Base-by-base conservation (phyloP, 176 grass and related monocot genomes). In the Hordeum marinum region DNA sequence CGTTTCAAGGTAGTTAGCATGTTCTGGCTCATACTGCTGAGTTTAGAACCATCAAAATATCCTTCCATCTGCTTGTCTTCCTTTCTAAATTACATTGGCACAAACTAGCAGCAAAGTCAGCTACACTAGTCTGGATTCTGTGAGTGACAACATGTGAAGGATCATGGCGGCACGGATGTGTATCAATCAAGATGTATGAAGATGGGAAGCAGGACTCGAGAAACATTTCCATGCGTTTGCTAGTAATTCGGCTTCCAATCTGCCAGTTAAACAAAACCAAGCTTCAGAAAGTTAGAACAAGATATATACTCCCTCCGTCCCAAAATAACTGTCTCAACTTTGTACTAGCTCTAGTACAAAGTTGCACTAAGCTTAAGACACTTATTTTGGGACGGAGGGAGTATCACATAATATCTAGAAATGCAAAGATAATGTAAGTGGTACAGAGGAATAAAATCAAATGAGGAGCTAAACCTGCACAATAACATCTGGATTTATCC, bases 181-280 rank as follows among this genome's bases (percentile, higher is more conserved):
- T 81, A 77, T 98, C 92, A 61, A 95, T 82, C 89, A 98, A 89
- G 81, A 98, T 89, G 85, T 98, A 95, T 65, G 95, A 91, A 87
- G 87, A 80, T 73, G 93, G 91, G 80, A 72, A 86, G 45, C 85
- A 98, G 57, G 83, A 80, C 79, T 98, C 93, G 0, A 98, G 77
- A 78, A 95, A 93, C 40, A 85, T 82, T 76, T 80, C 90, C 72
- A 98, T 74, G 23, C 91, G 91, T 85, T 93, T 95, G 93, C 95
- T 98, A 84, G 95, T 98, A 57, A 98, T 91, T 43, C 89, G 92
- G 80, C 93, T 93, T 63, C 95, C 95, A 90, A 98, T 92, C 95
- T 98, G 91, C 77, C 43, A 90, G 86, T 75, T 79, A 39, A 81
- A 86, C 12, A 62, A 68, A 34, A 29, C 2, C 8, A 66, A 63